Conservation (phyloP, 2,329 filamentous ascomycete genomes). For the Monosporascus ibericus region DNA sequence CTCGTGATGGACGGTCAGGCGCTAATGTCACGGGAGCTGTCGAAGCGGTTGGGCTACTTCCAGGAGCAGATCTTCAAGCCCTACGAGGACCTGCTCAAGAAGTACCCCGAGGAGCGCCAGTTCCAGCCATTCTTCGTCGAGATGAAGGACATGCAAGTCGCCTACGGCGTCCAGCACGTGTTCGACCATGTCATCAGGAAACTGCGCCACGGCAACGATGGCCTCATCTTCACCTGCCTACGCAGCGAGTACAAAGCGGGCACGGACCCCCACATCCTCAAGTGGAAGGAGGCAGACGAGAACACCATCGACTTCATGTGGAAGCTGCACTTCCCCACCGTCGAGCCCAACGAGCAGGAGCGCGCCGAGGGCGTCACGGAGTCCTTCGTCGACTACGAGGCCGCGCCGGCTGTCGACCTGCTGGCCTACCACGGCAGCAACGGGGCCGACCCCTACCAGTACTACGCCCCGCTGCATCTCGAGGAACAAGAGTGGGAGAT, state of each 20-base stretch:
- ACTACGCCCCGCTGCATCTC: slow-evolving; percentile 63
- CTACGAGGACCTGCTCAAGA: slow-evolving; percentile 56
- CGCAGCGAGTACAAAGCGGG: slow-evolving; percentile 80
- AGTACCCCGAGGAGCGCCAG: slow-evolving; percentile 62
- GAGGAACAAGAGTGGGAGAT: slow-evolving; percentile 76
- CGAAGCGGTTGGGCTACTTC: slow-evolving; percentile 86
- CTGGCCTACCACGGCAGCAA: slow-evolving; percentile 60
- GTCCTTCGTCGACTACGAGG: slow-evolving; percentile 71
- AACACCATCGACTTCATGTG: slow-evolving; percentile 93
- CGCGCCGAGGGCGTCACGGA: slow-evolving; percentile 58
- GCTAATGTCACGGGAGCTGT: slow-evolving; percentile 72
- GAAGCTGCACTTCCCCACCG: slow-evolving; percentile 65
- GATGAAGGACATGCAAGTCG: slow-evolving; percentile 84
- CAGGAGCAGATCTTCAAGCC: slow-evolving; percentile 69
- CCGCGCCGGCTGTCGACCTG: slow-evolving; percentile 67
- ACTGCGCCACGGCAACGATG: slow-evolving; percentile 89
- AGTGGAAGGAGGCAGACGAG: slow-evolving; percentile 95
- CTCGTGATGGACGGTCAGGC: slow-evolving; percentile 72
- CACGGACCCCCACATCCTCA: slow-evolving; percentile 88
- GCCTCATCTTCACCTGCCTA: slow-evolving; percentile 94
- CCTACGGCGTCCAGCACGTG: slow-evolving; percentile 87
- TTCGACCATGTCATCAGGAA: slow-evolving; percentile 79
- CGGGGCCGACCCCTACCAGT: slow-evolving; percentile 49
- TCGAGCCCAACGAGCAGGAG: slow-evolving; percentile 64
- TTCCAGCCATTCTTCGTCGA: slow-evolving; percentile 76